Conservation (phyloP, 2,329 filamentous ascomycete species). For the Exophiala spinifera region DNA sequence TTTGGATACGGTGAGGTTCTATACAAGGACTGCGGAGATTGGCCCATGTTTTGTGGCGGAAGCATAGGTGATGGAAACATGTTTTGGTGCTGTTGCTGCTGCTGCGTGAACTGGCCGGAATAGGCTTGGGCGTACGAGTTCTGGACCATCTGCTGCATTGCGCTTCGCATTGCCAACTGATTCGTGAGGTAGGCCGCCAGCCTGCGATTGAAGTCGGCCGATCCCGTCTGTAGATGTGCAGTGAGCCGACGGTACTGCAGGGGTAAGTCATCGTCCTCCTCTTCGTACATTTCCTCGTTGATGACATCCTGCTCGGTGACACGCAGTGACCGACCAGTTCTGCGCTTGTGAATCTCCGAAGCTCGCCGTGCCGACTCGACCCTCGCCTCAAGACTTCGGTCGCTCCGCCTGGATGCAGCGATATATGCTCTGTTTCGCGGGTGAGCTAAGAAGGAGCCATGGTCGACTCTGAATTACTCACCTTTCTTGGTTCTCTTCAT, state of each 20-base stretch:
- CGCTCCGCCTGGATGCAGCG: conserved; percentile 80
- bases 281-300: conserved; percentile 94
- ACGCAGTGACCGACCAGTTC: conserved; percentile 76
- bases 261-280: conserved; percentile 79
- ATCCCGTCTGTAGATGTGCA: conserved; percentile 59
- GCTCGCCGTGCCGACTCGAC: conserved; percentile 83
- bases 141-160: conserved; percentile 45
- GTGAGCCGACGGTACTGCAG: conserved; percentile 63
- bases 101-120: conserved; percentile 38
- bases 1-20: conserved; percentile 45
- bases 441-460: conserved; percentile 21
- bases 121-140: conserved; percentile 40
- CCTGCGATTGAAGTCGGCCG: conserved; percentile 59
- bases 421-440: conserved; percentile 70
- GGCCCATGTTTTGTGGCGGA: conserved; percentile 4
- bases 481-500: conserved; percentile 46
- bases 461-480: conserved; percentile 25
- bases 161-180: conserved; percentile 56
- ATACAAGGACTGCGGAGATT: conserved; percentile 31
- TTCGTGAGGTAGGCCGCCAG: conserved; percentile 58
- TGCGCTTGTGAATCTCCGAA: conserved; percentile 85
- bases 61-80: conserved; percentile 33
- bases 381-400: conserved; percentile 81
- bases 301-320: conserved; percentile 83
- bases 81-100: conserved; percentile 31